Evolutionary conservation across 108 stramenopile species (phyloP), one percentile per base, ranked within the genome.

Genomic region (Cyclostephanos invisitatus): DNA sequence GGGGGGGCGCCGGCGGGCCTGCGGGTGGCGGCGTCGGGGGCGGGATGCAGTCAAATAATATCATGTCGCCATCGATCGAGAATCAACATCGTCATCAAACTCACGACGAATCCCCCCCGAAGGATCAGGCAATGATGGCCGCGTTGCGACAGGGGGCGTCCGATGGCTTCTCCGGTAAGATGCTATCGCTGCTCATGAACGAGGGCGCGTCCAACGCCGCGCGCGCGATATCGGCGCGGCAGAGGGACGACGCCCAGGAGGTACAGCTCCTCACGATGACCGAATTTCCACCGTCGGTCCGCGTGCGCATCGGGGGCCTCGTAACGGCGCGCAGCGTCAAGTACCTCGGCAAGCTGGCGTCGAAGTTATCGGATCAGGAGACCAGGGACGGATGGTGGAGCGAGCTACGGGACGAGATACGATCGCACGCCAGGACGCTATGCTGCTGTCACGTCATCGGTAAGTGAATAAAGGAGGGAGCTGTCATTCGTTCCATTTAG

Each of bases 311-410:
- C 38, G 98, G 97, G 7, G 98, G 98, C 18, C 70, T 99, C 14
- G 97, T 97, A 7, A 91, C 96, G 8, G 94, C 97, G 7, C 80
- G 96, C 9, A 86, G 87, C 42, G 97, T 99, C 56, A 99, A 98
- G 77, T 98, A 90, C 70, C 84, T 97, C 27, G 98, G 97, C 4
- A 92, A 96, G 62, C 64, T 89, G 35, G 95, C 91, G 14, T 84
- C 87, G 20, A 96, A 89, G 64, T 70, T 93, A 17, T 85, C 83
- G 8, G 98, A 98, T 70, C 98, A 97, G 65, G 98, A 98, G 69
- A 96, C 96, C 5, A 64, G 96, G 40, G 97, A 98, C 66, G 87
- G 89, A 0, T 99, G 98, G 98, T 99, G 98, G 98, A 80, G 73
- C 12, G 98, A 99, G 77, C 81, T 99, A 18, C 78, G 98, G n/a